Evolutionary conservation across 2,329 filamentous ascomycete species (phyloP).

Genomic region (Trichoderma sp.): DNA sequence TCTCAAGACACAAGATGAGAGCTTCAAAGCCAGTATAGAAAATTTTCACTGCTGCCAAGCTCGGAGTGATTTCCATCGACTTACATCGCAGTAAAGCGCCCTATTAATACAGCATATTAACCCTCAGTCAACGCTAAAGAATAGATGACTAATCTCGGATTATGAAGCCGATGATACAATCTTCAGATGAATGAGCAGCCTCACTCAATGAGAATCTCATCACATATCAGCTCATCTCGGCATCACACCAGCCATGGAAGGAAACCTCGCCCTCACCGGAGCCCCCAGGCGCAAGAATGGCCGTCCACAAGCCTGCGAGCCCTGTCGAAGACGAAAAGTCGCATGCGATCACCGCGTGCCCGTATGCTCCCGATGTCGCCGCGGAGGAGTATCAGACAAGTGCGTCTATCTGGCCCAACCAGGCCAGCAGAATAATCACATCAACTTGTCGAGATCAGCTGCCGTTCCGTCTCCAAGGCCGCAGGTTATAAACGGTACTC

Average conservation of each 20-base stretch:
- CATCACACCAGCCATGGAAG: neutral
- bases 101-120: neutral
- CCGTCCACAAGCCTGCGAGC: conserved; percentile 13
- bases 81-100: neutral
- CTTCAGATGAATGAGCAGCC: neutral
- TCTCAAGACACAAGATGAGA: neutral
- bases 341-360: conserved; percentile 17
- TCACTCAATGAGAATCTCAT: neutral
- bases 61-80: neutral
- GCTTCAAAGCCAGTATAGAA: neutral
- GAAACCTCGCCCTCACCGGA: neutral
- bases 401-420: conserved; percentile 8
- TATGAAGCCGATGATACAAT: neutral
- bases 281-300: conserved; percentile 16
- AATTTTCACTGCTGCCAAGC: neutral
- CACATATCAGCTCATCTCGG: neutral
- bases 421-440: neutral
- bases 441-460: neutral
- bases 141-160: neutral
- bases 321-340: conserved; percentile 17
- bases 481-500: neutral
- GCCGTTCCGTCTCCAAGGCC: neutral
- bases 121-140: neutral
- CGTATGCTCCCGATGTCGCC: conserved; percentile 19
- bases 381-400: conserved; percentile 8